phyloP scores from a whole-genome alignment of 1,284 basidiomycete species.

The Calocybe gambosa region DNA sequence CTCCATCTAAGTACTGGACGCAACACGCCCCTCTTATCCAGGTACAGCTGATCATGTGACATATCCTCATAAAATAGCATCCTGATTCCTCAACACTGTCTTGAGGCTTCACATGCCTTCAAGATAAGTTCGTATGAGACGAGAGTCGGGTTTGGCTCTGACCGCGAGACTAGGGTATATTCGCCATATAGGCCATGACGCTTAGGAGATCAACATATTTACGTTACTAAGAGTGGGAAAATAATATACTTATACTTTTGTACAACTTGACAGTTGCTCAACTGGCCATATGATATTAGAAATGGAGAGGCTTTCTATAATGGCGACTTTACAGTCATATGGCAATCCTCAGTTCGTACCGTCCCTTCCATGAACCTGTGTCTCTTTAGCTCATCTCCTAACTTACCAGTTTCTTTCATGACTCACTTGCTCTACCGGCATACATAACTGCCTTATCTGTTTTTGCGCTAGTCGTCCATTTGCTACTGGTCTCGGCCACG shows the following conservation, averaged over 20 bases:
- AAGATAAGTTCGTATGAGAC: too few species aligned
- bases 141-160: too few species aligned
- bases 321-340: not conserved
- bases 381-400: not conserved
- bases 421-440: slow-evolving; percentile 19
- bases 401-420: slow-evolving; percentile 8
- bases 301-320: not conserved
- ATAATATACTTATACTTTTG: too few species aligned
- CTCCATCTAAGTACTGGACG: slow-evolving; percentile 9
- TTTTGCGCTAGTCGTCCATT: slow-evolving; percentile 16
- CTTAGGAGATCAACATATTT: too few species aligned
- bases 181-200: too few species aligned
- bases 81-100: too few species aligned
- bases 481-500: slow-evolving; percentile 9
- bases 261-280: too few species aligned
- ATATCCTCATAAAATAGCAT: too few species aligned
- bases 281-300: too few species aligned
- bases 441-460: slow-evolving; percentile 17
- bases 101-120: too few species aligned
- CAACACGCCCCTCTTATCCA: slow-evolving; percentile 16
- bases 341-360: slow-evolving; percentile 2
- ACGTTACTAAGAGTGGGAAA: too few species aligned
- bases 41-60: slow-evolving; percentile 14
- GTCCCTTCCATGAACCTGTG: not conserved
- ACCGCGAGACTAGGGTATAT: too few species aligned